Conservation (phyloP, 2,329 filamentous ascomycete species). For the Bipolaris victoriae region DNA sequence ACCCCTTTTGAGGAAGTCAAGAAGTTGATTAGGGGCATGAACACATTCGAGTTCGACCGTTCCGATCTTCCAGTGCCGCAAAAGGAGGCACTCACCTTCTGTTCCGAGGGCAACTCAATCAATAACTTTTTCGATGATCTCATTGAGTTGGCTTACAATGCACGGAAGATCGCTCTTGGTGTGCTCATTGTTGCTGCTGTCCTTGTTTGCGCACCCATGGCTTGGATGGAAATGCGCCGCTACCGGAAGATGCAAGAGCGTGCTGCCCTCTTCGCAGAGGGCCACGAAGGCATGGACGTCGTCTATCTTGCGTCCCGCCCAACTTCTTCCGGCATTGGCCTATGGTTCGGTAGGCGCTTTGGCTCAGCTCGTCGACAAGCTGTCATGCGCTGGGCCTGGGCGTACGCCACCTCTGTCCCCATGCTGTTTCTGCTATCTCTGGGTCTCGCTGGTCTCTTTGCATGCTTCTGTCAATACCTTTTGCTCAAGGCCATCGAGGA, state of each 20-base stretch:
- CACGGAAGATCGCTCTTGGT: constrained; percentile 77
- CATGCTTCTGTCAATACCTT: constrained; percentile 81
- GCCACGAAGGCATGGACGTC: constrained; percentile 82
- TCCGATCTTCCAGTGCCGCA: constrained; percentile 80
- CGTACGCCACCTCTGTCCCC: constrained; percentile 83
- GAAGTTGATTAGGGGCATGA: constrained; percentile 71
- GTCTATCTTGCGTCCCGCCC: constrained; percentile 87
- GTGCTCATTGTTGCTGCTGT: constrained; percentile 74
- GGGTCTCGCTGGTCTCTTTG: constrained; percentile 79
- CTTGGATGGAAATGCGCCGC: constrained; percentile 76
- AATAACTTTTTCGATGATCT: constrained; percentile 81
- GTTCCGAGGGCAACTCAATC: constrained; percentile 82
- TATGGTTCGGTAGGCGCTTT: constrained; percentile 72
- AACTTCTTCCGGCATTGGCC: constrained; percentile 72
- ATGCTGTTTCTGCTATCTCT: constrained; percentile 87
- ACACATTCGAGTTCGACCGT: constrained; percentile 77
- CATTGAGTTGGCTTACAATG: constrained; percentile 68
- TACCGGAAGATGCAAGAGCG: constrained; percentile 76
- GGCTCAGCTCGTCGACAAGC: constrained; percentile 69
- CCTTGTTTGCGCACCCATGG: constrained; percentile 77
- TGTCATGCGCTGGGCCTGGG: constrained; percentile 79
- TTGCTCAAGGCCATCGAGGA: constrained; percentile 76
- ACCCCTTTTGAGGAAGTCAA: constrained; percentile 84
- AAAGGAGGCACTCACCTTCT: constrained; percentile 85
- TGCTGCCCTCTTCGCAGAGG: constrained; percentile 69